Evolutionary conservation across 495 filamentous ascomycete genomes (phyloP).

Genomic region (Rhypophila decipiens): DNA sequence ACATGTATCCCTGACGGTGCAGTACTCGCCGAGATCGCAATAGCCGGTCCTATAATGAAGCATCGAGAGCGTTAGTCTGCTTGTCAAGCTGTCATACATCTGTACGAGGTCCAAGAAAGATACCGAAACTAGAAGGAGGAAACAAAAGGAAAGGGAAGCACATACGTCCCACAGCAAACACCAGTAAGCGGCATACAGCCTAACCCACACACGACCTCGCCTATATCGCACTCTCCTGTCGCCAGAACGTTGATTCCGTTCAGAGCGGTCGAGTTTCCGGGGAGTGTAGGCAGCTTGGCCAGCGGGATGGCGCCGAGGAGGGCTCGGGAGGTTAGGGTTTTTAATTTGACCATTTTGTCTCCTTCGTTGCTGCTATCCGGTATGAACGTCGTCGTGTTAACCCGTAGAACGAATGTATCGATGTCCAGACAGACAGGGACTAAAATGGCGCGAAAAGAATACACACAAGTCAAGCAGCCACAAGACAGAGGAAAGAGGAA

Average conservation of each 20-base stretch:
- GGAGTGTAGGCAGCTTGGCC: neutral
- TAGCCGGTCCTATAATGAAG: conserved; percentile 1
- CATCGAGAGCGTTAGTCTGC: neutral
- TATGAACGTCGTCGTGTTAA: no score
- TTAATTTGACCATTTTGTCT: neutral
- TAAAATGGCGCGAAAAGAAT: no score
- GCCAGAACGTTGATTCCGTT: neutral
- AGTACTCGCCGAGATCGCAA: conserved; percentile 17
- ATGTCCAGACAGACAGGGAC: no score
- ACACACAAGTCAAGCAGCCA: neutral
- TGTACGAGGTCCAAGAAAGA: no score
- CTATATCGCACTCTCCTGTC: neutral
- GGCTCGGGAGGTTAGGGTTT: neutral
- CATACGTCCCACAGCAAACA: conserved; percentile 1
- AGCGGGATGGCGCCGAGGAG: neutral
- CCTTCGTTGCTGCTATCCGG: neutral
- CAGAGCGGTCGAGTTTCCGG: neutral
- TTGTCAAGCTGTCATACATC: no score
- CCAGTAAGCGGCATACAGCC: conserved; percentile 2
- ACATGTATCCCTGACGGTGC: conserved; percentile 10
- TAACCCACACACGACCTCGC: neutral
- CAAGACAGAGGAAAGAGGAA: neutral
- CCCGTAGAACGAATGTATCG: no score
- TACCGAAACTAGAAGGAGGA: no score
- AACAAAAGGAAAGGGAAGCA: neutral